Percentiles rank a stretch among this genome's conserved stretches.
These are phyloP conservation scores for Oryza punctata DNA, from an alignment of 176 grass and related monocot genomes.

Conservation along the genomic window DNA sequence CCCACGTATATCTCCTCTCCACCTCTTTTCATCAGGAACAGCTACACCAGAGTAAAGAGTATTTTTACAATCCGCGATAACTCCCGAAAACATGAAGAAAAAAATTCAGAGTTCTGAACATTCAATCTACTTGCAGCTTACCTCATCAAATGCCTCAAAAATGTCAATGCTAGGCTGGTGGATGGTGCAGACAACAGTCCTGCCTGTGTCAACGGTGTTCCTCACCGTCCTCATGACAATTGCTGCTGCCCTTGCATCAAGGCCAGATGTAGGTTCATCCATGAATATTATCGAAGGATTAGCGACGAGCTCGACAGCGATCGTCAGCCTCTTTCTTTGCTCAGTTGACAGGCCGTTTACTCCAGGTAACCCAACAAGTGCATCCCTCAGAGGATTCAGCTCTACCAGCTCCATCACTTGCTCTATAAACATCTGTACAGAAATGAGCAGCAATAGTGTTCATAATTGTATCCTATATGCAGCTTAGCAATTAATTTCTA, in stretches of 20 bases:
- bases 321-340: slow-evolving; percentile 66
- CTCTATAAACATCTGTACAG: slow-evolving; percentile 64
- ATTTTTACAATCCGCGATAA: neutral
- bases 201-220: slow-evolving; percentile 65
- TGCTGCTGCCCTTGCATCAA: slow-evolving; percentile 64
- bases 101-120: neutral
- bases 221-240: slow-evolving; percentile 73
- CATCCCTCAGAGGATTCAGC: slow-evolving; percentile 52
- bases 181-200: slow-evolving; percentile 77
- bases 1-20: slow-evolving; percentile 74
- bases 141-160: slow-evolving; percentile 72
- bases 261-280: slow-evolving; percentile 76
- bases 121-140: slow-evolving; percentile 10
- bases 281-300: slow-evolving; percentile 82
- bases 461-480: neutral
- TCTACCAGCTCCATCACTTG: slow-evolving; percentile 74
- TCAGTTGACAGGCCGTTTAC: slow-evolving; percentile 64
- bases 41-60: slow-evolving; percentile 32
- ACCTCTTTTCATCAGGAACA: slow-evolving; percentile 72
- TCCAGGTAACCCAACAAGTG: slow-evolving; percentile 62
- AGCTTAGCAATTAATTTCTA: slow-evolving; percentile 2
- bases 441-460: slow-evolving; percentile 16
- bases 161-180: slow-evolving; percentile 75
- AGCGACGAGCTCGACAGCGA: slow-evolving; percentile 64
- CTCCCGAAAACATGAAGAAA: neutral